These are phyloP conservation scores for Hapsidospora chrysogenum DNA, from an alignment of 495 filamentous ascomycete genomes.

Conservation along the genomic window DNA sequence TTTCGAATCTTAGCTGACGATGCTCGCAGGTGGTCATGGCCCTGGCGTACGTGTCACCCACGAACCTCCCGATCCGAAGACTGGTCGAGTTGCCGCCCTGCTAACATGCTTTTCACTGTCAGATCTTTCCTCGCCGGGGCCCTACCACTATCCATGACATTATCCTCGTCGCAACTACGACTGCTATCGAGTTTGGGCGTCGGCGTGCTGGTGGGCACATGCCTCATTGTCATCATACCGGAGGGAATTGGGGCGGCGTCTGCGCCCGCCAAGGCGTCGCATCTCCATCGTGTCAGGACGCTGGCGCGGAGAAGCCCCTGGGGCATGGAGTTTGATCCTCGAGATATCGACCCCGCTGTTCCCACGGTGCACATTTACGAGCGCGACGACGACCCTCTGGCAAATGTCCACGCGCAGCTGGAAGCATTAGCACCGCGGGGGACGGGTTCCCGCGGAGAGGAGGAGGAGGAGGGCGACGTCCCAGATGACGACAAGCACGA, in stretches of 20 bases:
- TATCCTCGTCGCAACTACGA: slow-evolving; percentile 78
- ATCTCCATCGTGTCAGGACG: slow-evolving; percentile 15
- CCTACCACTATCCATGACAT: slow-evolving; percentile 74
- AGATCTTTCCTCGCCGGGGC: slow-evolving; percentile 93
- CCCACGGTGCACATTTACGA: neutral
- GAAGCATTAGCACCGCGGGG: neutral
- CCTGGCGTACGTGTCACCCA: slow-evolving; percentile 50
- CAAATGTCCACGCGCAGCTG: neutral
- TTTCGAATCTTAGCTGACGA: slow-evolving; percentile 6
- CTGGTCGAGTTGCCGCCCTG: too few relatives aligned
- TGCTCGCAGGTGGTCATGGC: slow-evolving; percentile 62
- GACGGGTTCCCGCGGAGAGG: neutral
- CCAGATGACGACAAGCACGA: neutral
- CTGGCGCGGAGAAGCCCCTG: neutral
- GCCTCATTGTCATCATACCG: slow-evolving; percentile 91
- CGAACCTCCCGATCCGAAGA: slow-evolving; percentile 5
- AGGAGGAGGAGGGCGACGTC: neutral
- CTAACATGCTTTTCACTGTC: slow-evolving; percentile 10
- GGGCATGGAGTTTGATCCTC: neutral
- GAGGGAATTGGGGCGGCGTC: slow-evolving; percentile 91
- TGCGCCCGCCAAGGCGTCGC: slow-evolving; percentile 30
- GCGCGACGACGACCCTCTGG: neutral
- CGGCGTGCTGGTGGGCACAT: slow-evolving; percentile 86
- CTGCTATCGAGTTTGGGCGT: slow-evolving; percentile 86
- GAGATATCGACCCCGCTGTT: neutral